Evolutionary conservation across 805 yeast species (phyloP).

Genomic region (Candida sphagnicola): DNA sequence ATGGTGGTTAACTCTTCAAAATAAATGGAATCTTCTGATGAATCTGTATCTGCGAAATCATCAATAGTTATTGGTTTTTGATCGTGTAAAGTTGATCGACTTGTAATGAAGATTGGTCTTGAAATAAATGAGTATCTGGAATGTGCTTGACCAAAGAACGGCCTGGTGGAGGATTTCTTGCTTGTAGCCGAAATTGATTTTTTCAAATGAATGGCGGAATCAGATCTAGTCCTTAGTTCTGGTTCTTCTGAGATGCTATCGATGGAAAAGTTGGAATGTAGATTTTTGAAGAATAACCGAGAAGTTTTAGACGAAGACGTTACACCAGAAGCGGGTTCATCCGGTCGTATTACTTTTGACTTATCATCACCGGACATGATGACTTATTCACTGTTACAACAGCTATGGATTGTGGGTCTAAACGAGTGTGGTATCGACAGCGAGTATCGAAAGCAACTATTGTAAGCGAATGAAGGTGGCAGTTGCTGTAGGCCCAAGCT

Average conservation of each 20-base stretch:
- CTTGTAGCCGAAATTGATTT: no score
- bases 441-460: no score
- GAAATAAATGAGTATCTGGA: background rate
- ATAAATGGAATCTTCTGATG: constrained; percentile 9
- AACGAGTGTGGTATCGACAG: no score
- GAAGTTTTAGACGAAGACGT: constrained; percentile 25
- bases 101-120: constrained; percentile 18
- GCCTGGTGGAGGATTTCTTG: no score
- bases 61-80: constrained; percentile 19
- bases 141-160: constrained; percentile 1
- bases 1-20: background rate
- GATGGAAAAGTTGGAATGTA: constrained; percentile 19
- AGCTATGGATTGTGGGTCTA: no score
- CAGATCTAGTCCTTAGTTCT: no score
- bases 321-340: constrained; percentile 8
- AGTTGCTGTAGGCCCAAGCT: no score
- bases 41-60: constrained; percentile 38
- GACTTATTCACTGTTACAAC: no score
- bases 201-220: no score
- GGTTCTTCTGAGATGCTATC: constrained; percentile 8
- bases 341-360: background rate
- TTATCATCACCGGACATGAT: background rate
- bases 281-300: constrained; percentile 19
- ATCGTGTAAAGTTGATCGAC: constrained; percentile 15
- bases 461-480: no score